Evolutionary conservation across 2,329 filamentous ascomycete species (phyloP).

Genomic region (Fusarium udum): DNA sequence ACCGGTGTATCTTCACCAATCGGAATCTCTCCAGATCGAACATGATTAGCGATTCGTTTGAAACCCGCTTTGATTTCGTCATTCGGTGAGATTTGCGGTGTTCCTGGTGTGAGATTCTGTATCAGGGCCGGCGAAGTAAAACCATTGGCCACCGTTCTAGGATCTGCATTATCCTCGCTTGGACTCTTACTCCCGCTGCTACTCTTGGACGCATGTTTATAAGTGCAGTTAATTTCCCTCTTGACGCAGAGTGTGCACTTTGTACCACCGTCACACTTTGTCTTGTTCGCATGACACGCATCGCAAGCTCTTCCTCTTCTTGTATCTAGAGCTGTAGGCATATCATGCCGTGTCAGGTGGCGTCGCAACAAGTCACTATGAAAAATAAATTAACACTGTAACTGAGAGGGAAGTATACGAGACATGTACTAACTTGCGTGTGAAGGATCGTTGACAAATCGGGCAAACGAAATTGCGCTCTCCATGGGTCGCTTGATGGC

Average conservation of each 20-base stretch:
- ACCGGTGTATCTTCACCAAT: slow-evolving; percentile 17
- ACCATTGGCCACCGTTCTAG: neutral
- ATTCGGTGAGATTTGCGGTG: neutral
- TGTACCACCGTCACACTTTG: slow-evolving; percentile 54
- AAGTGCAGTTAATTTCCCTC: slow-evolving; percentile 51
- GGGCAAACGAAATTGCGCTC: slow-evolving; percentile 48
- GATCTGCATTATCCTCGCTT: neutral
- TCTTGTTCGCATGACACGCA: slow-evolving; percentile 57
- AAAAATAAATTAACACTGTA: neutral
- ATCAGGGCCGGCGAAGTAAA: neutral
- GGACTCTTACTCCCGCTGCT: slow-evolving; percentile 12
- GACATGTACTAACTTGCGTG: slow-evolving; percentile 48
- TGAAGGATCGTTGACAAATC: slow-evolving; percentile 52
- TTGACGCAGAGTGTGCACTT: slow-evolving; percentile 53
- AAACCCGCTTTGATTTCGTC: slow-evolving; percentile 21
- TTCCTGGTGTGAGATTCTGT: neutral
- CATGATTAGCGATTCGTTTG: slow-evolving; percentile 4
- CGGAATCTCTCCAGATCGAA: slow-evolving; percentile 8
- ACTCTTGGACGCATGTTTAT: slow-evolving; percentile 39
- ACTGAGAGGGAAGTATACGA: neutral
- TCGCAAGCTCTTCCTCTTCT: slow-evolving; percentile 54
- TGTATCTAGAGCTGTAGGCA: slow-evolving; percentile 42
- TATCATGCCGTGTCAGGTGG: slow-evolving; percentile 50
- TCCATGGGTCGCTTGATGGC: slow-evolving; percentile 53
- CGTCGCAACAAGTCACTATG: slow-evolving; percentile 51